phyloP scores from a whole-genome alignment of 1,284 basidiomycete genomes.

The Amylostereum areolatum region DNA sequence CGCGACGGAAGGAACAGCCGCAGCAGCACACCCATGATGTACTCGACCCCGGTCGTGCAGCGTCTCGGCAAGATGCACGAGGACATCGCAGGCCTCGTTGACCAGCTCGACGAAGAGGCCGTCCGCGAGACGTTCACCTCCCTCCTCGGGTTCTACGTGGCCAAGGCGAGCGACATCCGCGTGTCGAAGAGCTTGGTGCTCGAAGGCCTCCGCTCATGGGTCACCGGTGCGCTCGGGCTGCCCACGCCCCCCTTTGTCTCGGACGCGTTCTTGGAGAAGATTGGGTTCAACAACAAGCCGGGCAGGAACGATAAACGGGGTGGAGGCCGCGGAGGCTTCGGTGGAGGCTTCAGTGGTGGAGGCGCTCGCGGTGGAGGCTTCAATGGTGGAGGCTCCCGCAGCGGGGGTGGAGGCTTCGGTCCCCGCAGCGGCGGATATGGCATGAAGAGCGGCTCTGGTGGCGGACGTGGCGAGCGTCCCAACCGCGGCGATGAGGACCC shows the following conservation, averaged over 20 bases:
- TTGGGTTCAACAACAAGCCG: conserved; percentile 22
- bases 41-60: not conserved
- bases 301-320: not conserved
- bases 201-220: conserved; percentile 65
- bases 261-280: conserved; percentile 34
- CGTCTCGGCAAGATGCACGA: conserved; percentile 30
- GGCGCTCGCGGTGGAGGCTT: not conserved
- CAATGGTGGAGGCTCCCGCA: conserved; percentile 2
- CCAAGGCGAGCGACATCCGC: conserved; percentile 47
- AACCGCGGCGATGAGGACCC: too few relatives aligned
- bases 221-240: conserved; percentile 46
- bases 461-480: too few relatives aligned
- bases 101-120: conserved; percentile 44
- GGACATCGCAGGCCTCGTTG: conserved; percentile 23
- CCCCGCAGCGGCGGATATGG: too few relatives aligned
- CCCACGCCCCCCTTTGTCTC: conserved; percentile 44
- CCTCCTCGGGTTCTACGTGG: conserved; percentile 74
- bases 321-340: not conserved
- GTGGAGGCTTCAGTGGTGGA: not conserved
- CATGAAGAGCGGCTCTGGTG: too few relatives aligned
- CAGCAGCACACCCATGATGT: not conserved
- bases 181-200: conserved; percentile 42
- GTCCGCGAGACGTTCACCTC: conserved; percentile 65
- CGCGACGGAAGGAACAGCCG: not conserved
- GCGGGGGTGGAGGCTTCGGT: too few relatives aligned